Evolutionary conservation across 768 basidiomycete genomes (phyloP).

Genomic region (Calocybe cyanea): DNA sequence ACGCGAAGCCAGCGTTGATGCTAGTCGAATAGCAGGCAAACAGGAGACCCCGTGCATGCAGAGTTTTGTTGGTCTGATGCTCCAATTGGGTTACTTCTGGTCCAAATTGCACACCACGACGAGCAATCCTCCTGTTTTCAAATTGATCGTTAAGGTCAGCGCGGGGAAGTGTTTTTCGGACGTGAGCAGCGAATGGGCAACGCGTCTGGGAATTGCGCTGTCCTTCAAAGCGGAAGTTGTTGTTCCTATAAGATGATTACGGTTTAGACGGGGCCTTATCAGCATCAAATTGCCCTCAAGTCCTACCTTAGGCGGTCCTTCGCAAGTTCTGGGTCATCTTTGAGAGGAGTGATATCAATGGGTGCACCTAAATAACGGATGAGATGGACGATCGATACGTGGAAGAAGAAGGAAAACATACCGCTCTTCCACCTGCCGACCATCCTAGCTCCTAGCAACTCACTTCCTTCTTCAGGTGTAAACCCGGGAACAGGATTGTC

Average conservation of each 20-base stretch:
- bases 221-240: conserved; percentile 38
- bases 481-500: conserved; percentile 36
- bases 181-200: conserved; percentile 48
- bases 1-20: conserved; percentile 37
- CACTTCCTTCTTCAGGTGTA: conserved; percentile 36
- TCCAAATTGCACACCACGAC: conserved; percentile 49
- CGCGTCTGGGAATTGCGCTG: conserved; percentile 30
- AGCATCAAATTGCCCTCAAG: conserved; percentile 1
- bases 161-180: conserved; percentile 44
- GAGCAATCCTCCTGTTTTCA: conserved; percentile 36
- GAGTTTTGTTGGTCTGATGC: conserved; percentile 30
- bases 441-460: conserved; percentile 48
- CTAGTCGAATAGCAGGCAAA: conserved; percentile 43
- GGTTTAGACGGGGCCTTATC: conserved; percentile 13
- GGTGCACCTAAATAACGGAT: conserved; percentile 34
- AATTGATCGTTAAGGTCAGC: conserved; percentile 34
- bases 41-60: conserved; percentile 44
- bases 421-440: conserved; percentile 57
- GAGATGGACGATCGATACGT: background rate
- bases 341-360: conserved; percentile 39
- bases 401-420: conserved; percentile 15
- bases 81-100: conserved; percentile 44
- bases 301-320: conserved; percentile 30
- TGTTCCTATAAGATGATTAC: conserved; percentile 26
- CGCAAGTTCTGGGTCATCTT: conserved; percentile 36